Evolutionary conservation across 306 rosid species (phyloP), one percentile per base, ranked within the genome.

Genomic region (Pyrus betulifolia): DNA sequence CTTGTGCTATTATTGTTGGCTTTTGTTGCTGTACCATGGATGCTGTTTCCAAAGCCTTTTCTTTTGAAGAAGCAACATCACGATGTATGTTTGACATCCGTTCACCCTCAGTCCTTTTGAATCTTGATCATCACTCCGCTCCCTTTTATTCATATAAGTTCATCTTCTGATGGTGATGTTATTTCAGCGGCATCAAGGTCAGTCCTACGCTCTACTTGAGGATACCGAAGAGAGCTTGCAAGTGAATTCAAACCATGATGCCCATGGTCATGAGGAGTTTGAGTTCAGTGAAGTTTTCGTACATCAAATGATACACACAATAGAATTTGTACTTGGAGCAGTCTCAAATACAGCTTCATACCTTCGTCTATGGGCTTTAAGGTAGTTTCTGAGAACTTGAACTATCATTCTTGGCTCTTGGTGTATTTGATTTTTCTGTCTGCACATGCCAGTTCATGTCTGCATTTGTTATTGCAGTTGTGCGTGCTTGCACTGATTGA

Each of bases 291-390:
- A 95, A 85, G 80, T 90, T 85, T 88, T 95, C 23, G 97, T 95
- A 40, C 97, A 95, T 81, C 98, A 95, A 87, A 96, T 95, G 59
- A 95, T 92, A 83, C 98, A 95, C 84, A 88, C 97, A 70, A 95
- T 95, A 62, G 97, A 95, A 81, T 95, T 95, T 86, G 98, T 92
- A 67, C 96, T 92, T 22, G 97, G 97, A 70, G 96, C 98, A 22
- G 97, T 95, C 66, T 95, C 98, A 75, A 95, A 95, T 71, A 95
- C 98, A 18, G 98, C 98, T 85, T 95, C 98, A 5, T 95, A 92
- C 80, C 98, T 95, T 71, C 96, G 98, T 69, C 83, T 95, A n/a
- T 92, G 97, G 98, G 98, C 97, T 67, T 90, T 95, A 60, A 95
- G 97, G 98, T 95, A 45, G 84, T 81, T 54, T 69, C 80, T 61